phyloP scores from a whole-genome alignment of 805 yeast species.

The Zygoascus tannicola region DNA sequence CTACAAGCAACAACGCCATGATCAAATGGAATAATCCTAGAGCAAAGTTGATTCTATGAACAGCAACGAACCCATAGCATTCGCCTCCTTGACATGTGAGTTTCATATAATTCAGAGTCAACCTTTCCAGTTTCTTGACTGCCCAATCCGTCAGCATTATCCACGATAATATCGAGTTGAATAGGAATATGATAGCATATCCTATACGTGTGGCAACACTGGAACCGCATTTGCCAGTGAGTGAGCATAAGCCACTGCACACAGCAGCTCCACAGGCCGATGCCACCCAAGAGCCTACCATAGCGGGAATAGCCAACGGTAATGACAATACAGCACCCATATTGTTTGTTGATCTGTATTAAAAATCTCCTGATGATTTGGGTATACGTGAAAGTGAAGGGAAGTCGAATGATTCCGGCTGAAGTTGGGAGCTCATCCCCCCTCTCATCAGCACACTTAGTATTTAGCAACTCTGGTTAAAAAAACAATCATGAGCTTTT shows the following conservation, averaged over 20 bases:
- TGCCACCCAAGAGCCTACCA: slow-evolving; percentile 52
- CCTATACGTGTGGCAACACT: slow-evolving; percentile 76
- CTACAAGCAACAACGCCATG: slow-evolving; percentile 56
- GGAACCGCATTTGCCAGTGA: slow-evolving; percentile 55
- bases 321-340: slow-evolving; percentile 36
- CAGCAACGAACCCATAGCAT: slow-evolving; percentile 89
- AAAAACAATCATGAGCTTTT: too few relatives aligned
- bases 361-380: too few relatives aligned
- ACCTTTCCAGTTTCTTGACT: slow-evolving; percentile 57
- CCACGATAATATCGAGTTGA: slow-evolving; percentile 86
- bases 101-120: slow-evolving; percentile 61
- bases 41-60: slow-evolving; percentile 86
- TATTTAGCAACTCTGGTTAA: too few relatives aligned
- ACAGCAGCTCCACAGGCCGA: slow-evolving; percentile 78
- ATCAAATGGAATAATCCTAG: slow-evolving; percentile 69
- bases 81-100: slow-evolving; percentile 71
- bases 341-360: too few relatives aligned
- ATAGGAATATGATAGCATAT: slow-evolving; percentile 68
- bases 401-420: too few relatives aligned
- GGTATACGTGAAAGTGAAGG: too few relatives aligned
- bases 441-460: too few relatives aligned
- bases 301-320: slow-evolving; percentile 49
- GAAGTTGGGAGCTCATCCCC: too few relatives aligned
- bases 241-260: slow-evolving; percentile 53
- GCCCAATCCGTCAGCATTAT: slow-evolving; percentile 78